Base-by-base conservation (phyloP, 179 eudicot genomes). In the Kewa caespitosa region DNA sequence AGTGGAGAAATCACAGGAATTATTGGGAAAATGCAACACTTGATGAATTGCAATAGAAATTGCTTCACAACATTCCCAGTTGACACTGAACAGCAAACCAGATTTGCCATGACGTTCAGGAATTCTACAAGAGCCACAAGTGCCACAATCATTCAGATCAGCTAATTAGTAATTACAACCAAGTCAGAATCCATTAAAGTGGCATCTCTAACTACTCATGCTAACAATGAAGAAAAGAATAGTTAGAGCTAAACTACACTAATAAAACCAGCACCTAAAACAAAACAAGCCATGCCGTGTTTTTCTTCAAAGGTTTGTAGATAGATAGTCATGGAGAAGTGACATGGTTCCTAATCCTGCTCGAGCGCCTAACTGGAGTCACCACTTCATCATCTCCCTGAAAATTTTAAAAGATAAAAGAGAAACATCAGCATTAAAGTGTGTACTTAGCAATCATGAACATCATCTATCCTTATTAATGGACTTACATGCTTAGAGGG, bases 341-440 rank as follows among this genome's bases (percentile, higher is more conserved):
- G 87, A 86, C 82, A 74, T 91, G 87, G 43, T 80, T 88, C 77
- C 87, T 90, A 76, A 92, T 83, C 84, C 97, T 84, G 90, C 90
- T 91, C 5, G 99, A 95, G 28, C 98, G 92, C 72, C 99, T 90
- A 3, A 95, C 91, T 8, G 97, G 98, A 57, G 99, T 95, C 71
- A 89, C 84, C 42, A 89, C 83, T 68, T 93, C 96, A 15, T 91
- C 93, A 17, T 90, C 97, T 69, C 89, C 90, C 89, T 85, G 70
- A 38, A 74, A 74, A 77, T 52, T 39, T 25, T n/a, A 22, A 33
- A 61, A 27, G 33, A 25, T 57, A 5, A 25, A 57, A 4, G 20
- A 7, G 15, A 46, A 46, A 46, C 2, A 46, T 8, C 4, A 46
- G 2, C 30, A 80, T 0, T n/a, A n/a, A n/a, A n/a, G n/a, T 11